phyloP scores from a whole-genome alignment of 2,329 filamentous ascomycete species.

The Ascochyta koolunga region DNA sequence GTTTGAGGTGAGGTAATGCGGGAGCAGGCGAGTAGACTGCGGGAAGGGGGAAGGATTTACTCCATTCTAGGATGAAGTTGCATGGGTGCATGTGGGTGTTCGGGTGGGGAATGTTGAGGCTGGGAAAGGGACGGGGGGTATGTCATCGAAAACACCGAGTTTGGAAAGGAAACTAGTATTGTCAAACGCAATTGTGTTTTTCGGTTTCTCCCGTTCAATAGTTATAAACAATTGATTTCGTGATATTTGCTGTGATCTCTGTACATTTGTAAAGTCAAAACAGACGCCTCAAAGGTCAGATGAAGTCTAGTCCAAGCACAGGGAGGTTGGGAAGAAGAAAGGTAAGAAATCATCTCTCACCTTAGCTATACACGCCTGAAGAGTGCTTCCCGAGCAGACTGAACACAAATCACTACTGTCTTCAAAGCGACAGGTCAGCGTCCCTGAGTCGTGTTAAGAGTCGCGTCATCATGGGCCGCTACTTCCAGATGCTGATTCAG shows the following conservation, averaged over 20 bases:
- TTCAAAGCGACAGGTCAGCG: not conserved
- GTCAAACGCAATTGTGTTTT: not conserved
- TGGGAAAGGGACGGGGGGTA: not conserved
- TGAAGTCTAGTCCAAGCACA: not conserved
- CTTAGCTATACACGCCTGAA: not conserved
- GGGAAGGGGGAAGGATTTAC: not conserved
- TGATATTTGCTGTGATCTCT: no score
- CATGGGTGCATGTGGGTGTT: not conserved
- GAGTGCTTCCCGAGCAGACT: not conserved
- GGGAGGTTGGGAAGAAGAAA: not conserved
- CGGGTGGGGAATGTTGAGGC: not conserved
- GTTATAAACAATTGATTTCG: no score
- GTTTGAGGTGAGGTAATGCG: slow-evolving; percentile 7
- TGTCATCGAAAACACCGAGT: slow-evolving; percentile 8
- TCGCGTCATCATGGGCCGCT: not conserved
- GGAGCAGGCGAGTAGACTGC: slow-evolving; percentile 7
- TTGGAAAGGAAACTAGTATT: not conserved
- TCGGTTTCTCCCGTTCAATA: no score
- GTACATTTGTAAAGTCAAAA: no score
- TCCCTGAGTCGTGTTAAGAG: not conserved
- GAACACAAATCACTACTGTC: not conserved
- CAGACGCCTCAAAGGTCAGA: not conserved
- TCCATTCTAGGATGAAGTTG: not conserved
- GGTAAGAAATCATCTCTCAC: no score
- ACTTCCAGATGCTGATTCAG: not conserved